phyloP scores from a whole-genome alignment of 2,329 filamentous ascomycete species.

The Knufia fluminis region DNA sequence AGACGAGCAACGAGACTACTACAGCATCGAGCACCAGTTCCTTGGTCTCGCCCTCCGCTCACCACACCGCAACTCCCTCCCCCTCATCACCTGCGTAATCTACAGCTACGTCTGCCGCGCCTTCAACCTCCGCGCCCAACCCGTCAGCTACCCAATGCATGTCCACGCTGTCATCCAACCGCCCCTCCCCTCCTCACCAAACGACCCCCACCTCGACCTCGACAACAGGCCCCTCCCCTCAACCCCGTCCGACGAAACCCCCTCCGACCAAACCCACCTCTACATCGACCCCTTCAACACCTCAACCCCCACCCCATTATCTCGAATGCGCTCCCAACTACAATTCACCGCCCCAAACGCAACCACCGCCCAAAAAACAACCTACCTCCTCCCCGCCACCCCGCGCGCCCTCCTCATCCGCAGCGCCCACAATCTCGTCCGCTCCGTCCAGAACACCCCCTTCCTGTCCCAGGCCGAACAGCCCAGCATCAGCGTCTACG shows the following conservation, averaged over 20 bases:
- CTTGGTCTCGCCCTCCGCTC: slow-evolving; percentile 72
- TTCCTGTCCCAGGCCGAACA: slow-evolving; percentile 37
- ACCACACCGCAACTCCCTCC: slow-evolving; percentile 66
- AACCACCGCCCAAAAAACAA: slow-evolving; percentile 28
- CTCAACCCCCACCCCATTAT: slow-evolving; percentile 54
- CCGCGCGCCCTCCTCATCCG: slow-evolving; percentile 62
- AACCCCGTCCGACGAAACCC: background rate
- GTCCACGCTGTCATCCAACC: slow-evolving; percentile 71
- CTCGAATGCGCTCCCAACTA: slow-evolving; percentile 52
- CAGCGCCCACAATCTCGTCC: slow-evolving; percentile 71
- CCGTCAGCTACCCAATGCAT: slow-evolving; percentile 74
- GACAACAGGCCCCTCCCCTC: slow-evolving; percentile 38
- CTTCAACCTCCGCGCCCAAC: slow-evolving; percentile 65
- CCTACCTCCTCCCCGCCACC: slow-evolving; percentile 55
- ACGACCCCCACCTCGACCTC: slow-evolving; percentile 42
- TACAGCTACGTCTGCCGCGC: slow-evolving; percentile 71
- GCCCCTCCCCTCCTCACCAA: slow-evolving; percentile 31
- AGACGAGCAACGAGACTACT: slow-evolving; percentile 59
- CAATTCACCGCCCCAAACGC: slow-evolving; percentile 36
- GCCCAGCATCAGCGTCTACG: slow-evolving; percentile 15
- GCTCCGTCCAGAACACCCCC: slow-evolving; percentile 42
- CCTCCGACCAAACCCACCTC: slow-evolving; percentile 34
- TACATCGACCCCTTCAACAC: slow-evolving; percentile 76
- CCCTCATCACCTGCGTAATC: slow-evolving; percentile 77
- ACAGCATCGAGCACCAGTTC: slow-evolving; percentile 76